phyloP scores from a whole-genome alignment of 106 monocot genomes.

The Dactylorhiza incarnata region DNA sequence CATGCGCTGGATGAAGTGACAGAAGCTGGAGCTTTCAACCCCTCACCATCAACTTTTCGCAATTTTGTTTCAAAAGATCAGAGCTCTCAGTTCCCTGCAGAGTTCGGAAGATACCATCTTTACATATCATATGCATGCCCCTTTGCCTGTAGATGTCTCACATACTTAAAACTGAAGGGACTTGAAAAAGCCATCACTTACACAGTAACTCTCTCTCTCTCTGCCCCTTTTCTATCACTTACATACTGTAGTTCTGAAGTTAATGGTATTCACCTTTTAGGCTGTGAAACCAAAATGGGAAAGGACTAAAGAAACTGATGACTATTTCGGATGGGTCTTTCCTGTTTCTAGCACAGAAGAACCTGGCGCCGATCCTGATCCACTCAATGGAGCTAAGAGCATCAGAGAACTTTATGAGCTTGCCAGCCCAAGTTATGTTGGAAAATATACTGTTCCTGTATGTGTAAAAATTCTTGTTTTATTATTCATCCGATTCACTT shows the following conservation, averaged over 20 bases:
- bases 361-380: conserved; percentile 66
- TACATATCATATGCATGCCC: conserved; percentile 94
- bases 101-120: conserved; percentile 83
- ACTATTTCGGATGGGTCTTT: conserved; percentile 96
- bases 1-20: conserved; percentile 69
- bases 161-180: conserved; percentile 82
- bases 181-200: conserved; percentile 65
- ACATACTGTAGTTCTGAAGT: neutral
- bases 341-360: conserved; percentile 50
- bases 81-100: conserved; percentile 63
- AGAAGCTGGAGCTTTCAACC: conserved; percentile 63
- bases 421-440: conserved; percentile 74
- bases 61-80: conserved; percentile 60
- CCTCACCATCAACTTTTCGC: conserved; percentile 65
- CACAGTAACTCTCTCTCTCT: conserved; percentile 21
- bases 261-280: conserved; percentile 20
- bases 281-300: conserved; percentile 82
- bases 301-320: conserved; percentile 76
- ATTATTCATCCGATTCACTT: neutral
- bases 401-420: conserved; percentile 79
- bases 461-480: conserved; percentile 15
- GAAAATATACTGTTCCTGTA: conserved; percentile 93
- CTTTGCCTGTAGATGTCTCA: conserved; percentile 86
- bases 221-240: neutral
- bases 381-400: conserved; percentile 66